Conservation (phyloP, 345 rosid genomes). For the Bruguiera parviflora region DNA sequence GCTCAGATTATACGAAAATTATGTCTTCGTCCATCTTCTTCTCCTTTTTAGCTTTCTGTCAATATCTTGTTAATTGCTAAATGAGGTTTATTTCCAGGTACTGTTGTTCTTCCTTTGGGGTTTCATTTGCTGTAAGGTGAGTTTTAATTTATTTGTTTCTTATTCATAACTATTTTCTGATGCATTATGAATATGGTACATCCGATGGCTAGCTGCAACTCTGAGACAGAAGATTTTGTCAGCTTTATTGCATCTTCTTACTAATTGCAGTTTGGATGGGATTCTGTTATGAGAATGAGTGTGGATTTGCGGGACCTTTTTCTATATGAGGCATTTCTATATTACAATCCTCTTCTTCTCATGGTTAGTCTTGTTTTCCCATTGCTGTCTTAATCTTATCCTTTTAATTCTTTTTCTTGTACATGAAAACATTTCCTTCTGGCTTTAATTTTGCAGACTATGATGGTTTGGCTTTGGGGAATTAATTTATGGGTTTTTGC, state of each 20-base stretch:
- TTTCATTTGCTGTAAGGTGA: conserved; percentile 86
- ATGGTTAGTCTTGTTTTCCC: conserved; percentile 52
- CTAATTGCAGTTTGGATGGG: conserved; percentile 77
- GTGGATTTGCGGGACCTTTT: conserved; percentile 75
- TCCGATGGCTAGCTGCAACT: conserved; percentile 2
- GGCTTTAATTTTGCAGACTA: conserved; percentile 51
- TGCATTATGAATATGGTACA: background rate
- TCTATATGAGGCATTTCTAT: conserved; percentile 87
- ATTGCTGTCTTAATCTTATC: background rate
- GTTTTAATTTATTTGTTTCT: conserved; percentile 14
- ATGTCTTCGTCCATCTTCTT: background rate
- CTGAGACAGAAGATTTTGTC: conserved; percentile 8
- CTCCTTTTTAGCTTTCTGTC: background rate
- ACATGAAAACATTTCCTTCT: conserved; percentile 5
- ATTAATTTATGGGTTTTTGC: conserved; percentile 82
- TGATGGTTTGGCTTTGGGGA: conserved; percentile 99
- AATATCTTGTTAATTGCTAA: conserved; percentile 15
- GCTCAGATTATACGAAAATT: background rate
- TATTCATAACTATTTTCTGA: background rate
- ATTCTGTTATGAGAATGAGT: conserved; percentile 93
- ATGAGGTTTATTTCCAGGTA: conserved; percentile 49
- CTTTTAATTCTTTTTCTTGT: background rate
- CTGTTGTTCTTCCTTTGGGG: conserved; percentile 68
- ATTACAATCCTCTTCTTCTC: conserved; percentile 96
- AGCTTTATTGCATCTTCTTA: conserved; percentile 6